Conservation (phyloP, 306 rosid species). For the Pueraria montana region DNA sequence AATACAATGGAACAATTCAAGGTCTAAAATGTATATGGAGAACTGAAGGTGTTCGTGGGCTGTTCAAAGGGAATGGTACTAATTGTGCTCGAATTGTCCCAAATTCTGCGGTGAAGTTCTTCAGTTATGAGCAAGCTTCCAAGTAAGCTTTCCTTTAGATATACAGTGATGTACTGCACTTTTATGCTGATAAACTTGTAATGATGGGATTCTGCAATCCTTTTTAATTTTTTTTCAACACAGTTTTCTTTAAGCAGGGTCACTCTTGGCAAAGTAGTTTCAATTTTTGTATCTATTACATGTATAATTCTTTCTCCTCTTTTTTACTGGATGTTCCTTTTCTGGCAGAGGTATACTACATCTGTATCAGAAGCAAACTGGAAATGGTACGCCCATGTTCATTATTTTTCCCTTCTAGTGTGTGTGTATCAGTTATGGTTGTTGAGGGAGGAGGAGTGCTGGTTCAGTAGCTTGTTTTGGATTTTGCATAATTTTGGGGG, state of each 20-base stretch:
- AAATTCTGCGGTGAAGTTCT: slow-evolving; percentile 92
- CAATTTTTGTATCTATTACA: not conserved
- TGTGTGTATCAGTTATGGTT: not conserved
- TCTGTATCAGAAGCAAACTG: slow-evolving; percentile 73
- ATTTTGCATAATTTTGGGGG: not conserved
- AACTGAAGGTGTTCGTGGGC: slow-evolving; percentile 87
- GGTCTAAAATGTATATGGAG: slow-evolving; percentile 94
- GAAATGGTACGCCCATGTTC: slow-evolving; percentile 69
- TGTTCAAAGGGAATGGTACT: slow-evolving; percentile 93
- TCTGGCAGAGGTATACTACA: slow-evolving; percentile 73
- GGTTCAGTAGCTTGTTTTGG: not conserved
- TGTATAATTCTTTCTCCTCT: not conserved
- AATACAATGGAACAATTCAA: slow-evolving; percentile 89
- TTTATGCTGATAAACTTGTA: not conserved
- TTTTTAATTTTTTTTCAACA: slow-evolving; percentile 1
- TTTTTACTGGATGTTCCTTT: slow-evolving; percentile 40
- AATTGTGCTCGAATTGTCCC: slow-evolving; percentile 96
- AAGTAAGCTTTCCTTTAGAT: slow-evolving; percentile 62
- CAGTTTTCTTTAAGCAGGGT: not conserved
- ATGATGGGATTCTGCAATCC: slow-evolving; percentile 20
- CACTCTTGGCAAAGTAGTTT: not conserved
- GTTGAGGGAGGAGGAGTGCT: not conserved
- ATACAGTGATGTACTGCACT: not conserved
- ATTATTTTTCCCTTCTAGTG: not conserved
- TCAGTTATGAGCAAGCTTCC: slow-evolving; percentile 95